These are phyloP conservation scores for Aspergillus sclerotiicarbonarius DNA, from an alignment of 495 filamentous ascomycete genomes.

Conservation along the genomic window DNA sequence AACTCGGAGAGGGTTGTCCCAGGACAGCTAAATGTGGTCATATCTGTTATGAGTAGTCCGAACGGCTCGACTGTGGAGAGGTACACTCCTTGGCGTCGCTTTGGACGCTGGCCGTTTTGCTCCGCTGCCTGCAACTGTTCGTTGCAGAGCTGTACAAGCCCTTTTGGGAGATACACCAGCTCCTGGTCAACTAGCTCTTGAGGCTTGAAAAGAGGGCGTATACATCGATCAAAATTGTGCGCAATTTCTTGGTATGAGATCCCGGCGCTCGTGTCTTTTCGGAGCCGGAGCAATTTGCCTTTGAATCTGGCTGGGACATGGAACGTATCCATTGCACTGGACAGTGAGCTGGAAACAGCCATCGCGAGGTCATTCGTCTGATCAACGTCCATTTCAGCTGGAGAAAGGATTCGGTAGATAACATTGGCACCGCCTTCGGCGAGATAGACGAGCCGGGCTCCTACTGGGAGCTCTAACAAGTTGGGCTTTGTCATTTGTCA, in stretches of 20 bases:
- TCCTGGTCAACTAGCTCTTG: constrained; percentile 60
- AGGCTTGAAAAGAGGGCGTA: constrained; percentile 56
- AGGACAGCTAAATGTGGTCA: constrained; percentile 55
- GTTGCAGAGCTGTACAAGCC: constrained; percentile 51
- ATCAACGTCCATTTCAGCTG: constrained; percentile 16
- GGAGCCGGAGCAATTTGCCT: constrained; percentile 62
- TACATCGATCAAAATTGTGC: constrained; percentile 54
- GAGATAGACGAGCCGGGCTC: constrained; percentile 49
- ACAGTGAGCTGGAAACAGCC: background rate
- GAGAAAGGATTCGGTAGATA: constrained; percentile 58
- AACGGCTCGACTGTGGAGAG: constrained; percentile 57
- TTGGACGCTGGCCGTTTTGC: constrained; percentile 31
- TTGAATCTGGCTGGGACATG: constrained; percentile 29
- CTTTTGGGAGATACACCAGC: constrained; percentile 51
- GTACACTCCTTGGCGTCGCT: constrained; percentile 53
- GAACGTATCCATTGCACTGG: constrained; percentile 10
- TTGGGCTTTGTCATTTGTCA: constrained; percentile 40
- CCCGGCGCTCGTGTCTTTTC: constrained; percentile 59
- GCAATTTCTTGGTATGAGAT: constrained; percentile 54
- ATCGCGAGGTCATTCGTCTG: constrained; percentile 11
- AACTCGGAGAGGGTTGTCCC: constrained; percentile 65
- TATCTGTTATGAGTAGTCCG: constrained; percentile 77
- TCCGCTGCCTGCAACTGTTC: constrained; percentile 42
- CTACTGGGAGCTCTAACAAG: constrained; percentile 39
- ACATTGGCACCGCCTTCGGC: constrained; percentile 72